Evolutionary conservation across 345 rosid genomes (phyloP).

Genomic region (Citrus glauca): DNA sequence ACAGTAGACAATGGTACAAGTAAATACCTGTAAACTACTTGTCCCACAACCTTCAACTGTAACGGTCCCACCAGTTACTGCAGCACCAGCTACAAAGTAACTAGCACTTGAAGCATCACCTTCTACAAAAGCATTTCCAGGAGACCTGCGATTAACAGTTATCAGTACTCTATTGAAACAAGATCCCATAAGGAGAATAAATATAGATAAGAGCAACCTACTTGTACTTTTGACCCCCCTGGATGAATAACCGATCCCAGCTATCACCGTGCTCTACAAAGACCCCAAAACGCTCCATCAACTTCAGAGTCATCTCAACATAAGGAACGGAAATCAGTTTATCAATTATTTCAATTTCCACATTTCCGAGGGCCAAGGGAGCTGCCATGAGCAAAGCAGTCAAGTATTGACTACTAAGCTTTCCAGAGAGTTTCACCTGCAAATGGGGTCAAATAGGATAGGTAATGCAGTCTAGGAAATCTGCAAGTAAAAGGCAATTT

Average conservation of each 20-base stretch:
- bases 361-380: conserved; percentile 88
- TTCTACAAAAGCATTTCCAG: conserved; percentile 88
- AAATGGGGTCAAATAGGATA: conserved; percentile 12
- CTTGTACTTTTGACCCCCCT: conserved; percentile 92
- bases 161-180: background rate
- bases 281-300: conserved; percentile 92
- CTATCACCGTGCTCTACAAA: conserved; percentile 59
- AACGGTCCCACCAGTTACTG: conserved; percentile 89
- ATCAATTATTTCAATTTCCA: conserved; percentile 87
- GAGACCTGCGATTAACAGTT: conserved; percentile 50
- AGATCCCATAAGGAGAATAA: conserved; percentile 2
- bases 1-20: background rate
- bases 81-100: conserved; percentile 96
- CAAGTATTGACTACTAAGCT: conserved; percentile 92
- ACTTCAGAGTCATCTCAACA: conserved; percentile 94
- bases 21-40: conserved; percentile 79
- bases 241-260: conserved; percentile 86
- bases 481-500: background rate
- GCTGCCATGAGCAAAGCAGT: conserved; percentile 97
- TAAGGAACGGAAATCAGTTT: conserved; percentile 89
- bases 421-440: conserved; percentile 95
- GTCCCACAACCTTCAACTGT: conserved; percentile 98
- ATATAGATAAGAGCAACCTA: conserved; percentile 23
- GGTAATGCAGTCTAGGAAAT: background rate
- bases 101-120: conserved; percentile 99